Evolutionary conservation across 2,329 filamentous ascomycete genomes (phyloP), one percentile per base, ranked within the genome.

Genomic region (Ophiocordyceps camponoti-saundersi): DNA sequence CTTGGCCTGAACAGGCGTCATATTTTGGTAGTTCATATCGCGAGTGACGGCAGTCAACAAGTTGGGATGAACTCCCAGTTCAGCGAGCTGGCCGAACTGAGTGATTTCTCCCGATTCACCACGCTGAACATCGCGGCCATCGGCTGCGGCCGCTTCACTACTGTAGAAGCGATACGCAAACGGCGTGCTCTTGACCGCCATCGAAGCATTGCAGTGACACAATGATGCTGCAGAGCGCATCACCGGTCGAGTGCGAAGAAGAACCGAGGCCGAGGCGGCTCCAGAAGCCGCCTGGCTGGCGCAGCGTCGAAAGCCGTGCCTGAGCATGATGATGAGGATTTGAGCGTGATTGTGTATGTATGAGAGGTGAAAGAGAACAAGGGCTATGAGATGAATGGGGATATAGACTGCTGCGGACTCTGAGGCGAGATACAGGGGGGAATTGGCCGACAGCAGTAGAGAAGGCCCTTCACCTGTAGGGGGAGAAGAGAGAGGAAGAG

Each of bases 1-100:
- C 60, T 81, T 75, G 44, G 78, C 72, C 64, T 98, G 92, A 15
- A 98, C 90, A 21, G 92, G 83, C 21, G 90, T 96, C 92, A 98
- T 96, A 40, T 70, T 77, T 45, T 82, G 75, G 55, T 95, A 82
- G 26, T 73, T 68, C 80, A 96, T 85, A 46, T 78, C 75, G 6
- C 74, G 55, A 1, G 76, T 83, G 55, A 98, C 79, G 23, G 81
- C 73, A 4, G 70, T 58, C 51, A 94, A 70, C 46, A 95, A 65
- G 49, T 71, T 76, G 22, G 64, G 58, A 57, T 89, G 71, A 41
- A 94, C 74, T 30, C 70, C 71, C 18, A 71, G 52, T 1, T 56
- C 48, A 3, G 51, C 40, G 12, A 79, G 63, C 2, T 75, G 68
- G 12, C 51, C 52, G 52, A 79, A 79, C 6, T 59, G 56, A 22